phyloP scores from a whole-genome alignment of 768 basidiomycete species.

The Suillus plorans region DNA sequence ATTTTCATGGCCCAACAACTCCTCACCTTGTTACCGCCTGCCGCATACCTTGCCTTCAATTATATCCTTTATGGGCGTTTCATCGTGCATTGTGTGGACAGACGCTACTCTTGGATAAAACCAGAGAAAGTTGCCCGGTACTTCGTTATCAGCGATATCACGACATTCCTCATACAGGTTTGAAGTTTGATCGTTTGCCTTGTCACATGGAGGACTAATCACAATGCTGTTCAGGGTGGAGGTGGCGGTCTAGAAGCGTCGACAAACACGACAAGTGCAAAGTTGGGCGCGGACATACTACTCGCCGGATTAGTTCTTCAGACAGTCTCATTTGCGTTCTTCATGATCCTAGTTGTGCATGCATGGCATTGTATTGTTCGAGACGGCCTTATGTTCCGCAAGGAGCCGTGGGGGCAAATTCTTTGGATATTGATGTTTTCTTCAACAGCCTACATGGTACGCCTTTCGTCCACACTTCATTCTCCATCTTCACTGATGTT shows the following conservation, averaged over 20 bases:
- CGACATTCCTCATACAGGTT: slow-evolving; percentile 32
- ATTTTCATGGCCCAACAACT: slow-evolving; percentile 20
- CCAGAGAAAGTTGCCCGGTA: slow-evolving; percentile 25
- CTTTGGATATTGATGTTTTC: slow-evolving; percentile 24
- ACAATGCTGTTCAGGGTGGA: slow-evolving; percentile 12
- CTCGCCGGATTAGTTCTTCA: slow-evolving; percentile 28
- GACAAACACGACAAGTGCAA: neutral
- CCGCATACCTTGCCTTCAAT: slow-evolving; percentile 33
- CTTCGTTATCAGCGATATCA: slow-evolving; percentile 28
- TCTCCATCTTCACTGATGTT: neutral
- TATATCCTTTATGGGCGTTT: slow-evolving; percentile 34
- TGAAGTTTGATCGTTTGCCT: neutral
- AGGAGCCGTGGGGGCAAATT: slow-evolving; percentile 19
- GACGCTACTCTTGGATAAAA: slow-evolving; percentile 21
- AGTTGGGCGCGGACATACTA: slow-evolving; percentile 21
- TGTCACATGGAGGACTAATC: neutral
- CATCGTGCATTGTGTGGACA: slow-evolving; percentile 16
- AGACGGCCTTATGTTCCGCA: slow-evolving; percentile 3
- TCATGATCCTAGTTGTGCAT: slow-evolving; percentile 14
- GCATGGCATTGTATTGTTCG: slow-evolving; percentile 16
- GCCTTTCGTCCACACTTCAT: slow-evolving; percentile 4
- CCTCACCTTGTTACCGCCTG: slow-evolving; percentile 26
- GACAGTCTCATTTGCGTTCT: slow-evolving; percentile 24
- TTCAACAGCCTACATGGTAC: slow-evolving; percentile 26
- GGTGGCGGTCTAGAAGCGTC: slow-evolving; percentile 24